These are phyloP conservation scores for Raffaelea albimanens DNA, from an alignment of 2,329 filamentous ascomycete species.

Conservation along the genomic window DNA sequence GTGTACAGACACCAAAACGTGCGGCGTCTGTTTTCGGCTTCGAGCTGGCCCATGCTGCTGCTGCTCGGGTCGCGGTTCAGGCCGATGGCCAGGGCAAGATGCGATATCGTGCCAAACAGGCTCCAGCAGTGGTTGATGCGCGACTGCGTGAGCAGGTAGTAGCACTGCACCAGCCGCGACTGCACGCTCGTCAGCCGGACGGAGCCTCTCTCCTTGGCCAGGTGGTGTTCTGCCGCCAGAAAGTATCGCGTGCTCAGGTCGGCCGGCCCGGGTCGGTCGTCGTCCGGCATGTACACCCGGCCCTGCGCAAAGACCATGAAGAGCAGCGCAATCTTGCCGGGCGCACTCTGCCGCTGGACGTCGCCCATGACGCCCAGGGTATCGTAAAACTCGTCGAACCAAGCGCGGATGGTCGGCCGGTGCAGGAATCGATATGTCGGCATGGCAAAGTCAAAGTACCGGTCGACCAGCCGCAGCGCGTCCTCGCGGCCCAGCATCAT, in stretches of 20 bases:
- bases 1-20: slow-evolving; percentile 58
- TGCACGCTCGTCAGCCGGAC: slow-evolving; percentile 30
- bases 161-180: slow-evolving; percentile 30
- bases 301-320: slow-evolving; percentile 2
- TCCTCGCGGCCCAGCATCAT: slow-evolving; percentile 22
- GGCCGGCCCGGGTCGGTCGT: not conserved
- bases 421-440: slow-evolving; percentile 27
- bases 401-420: slow-evolving; percentile 24
- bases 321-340: slow-evolving; percentile 1
- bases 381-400: slow-evolving; percentile 32
- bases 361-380: slow-evolving; percentile 26
- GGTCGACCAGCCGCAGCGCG: slow-evolving; percentile 16
- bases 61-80: slow-evolving; percentile 25
- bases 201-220: slow-evolving; percentile 27
- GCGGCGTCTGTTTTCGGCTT: slow-evolving; percentile 28
- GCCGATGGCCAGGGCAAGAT: slow-evolving; percentile 28
- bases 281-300: slow-evolving; percentile 3
- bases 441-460: slow-evolving; percentile 28
- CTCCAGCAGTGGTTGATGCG: slow-evolving; percentile 39
- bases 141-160: slow-evolving; percentile 33
- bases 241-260: slow-evolving; percentile 11
- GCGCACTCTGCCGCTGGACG: slow-evolving; percentile 1
- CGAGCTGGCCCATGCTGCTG: slow-evolving; percentile 20
- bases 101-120: slow-evolving; percentile 31
- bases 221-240: slow-evolving; percentile 26